These are phyloP conservation scores for Cymbopogon citratus DNA, from an alignment of 176 grass and related monocot species.

Conservation along the genomic window DNA sequence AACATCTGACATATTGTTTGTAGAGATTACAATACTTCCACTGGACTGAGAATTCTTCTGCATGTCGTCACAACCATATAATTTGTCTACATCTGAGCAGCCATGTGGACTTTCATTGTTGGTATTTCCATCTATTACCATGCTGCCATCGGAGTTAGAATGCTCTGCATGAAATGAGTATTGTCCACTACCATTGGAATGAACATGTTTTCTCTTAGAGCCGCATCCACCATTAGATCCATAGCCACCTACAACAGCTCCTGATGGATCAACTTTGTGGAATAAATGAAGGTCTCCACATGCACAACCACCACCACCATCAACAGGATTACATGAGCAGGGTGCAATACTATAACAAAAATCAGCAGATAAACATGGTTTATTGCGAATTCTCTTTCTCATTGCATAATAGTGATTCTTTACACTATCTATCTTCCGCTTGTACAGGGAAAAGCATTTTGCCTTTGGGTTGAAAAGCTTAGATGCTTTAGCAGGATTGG, in stretches of 20 bases:
- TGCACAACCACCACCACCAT: not conserved
- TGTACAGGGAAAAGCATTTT: slow-evolving; percentile 27
- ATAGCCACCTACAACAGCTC: slow-evolving; percentile 18
- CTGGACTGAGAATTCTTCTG: slow-evolving; percentile 26
- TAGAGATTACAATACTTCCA: slow-evolving; percentile 6
- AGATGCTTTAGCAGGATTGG: slow-evolving; percentile 32
- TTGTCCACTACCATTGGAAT: slow-evolving; percentile 17
- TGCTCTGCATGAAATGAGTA: slow-evolving; percentile 29
- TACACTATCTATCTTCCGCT: slow-evolving; percentile 40
- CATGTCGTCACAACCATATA: slow-evolving; percentile 26
- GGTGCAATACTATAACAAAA: slow-evolving; percentile 27
- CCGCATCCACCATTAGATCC: not conserved
- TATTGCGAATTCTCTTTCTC: slow-evolving; percentile 37
- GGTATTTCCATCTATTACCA: slow-evolving; percentile 15
- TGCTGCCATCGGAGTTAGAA: slow-evolving; percentile 9
- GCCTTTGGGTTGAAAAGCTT: slow-evolving; percentile 36
- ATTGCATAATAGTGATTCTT: slow-evolving; percentile 34
- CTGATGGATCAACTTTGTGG: slow-evolving; percentile 27
- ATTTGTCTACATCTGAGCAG: slow-evolving; percentile 1
- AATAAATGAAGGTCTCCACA: slow-evolving; percentile 23
- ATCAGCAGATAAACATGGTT: slow-evolving; percentile 26
- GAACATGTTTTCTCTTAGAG: slow-evolving; percentile 1
- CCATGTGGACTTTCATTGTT: slow-evolving; percentile 1
- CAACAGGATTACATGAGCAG: slow-evolving; percentile 16
- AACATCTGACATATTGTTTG: slow-evolving; percentile 4